Percentiles rank a stretch among this genome's conserved stretches.
These are phyloP conservation scores for Leccinum uliginosum DNA, from an alignment of 768 basidiomycete genomes.

Conservation along the genomic window DNA sequence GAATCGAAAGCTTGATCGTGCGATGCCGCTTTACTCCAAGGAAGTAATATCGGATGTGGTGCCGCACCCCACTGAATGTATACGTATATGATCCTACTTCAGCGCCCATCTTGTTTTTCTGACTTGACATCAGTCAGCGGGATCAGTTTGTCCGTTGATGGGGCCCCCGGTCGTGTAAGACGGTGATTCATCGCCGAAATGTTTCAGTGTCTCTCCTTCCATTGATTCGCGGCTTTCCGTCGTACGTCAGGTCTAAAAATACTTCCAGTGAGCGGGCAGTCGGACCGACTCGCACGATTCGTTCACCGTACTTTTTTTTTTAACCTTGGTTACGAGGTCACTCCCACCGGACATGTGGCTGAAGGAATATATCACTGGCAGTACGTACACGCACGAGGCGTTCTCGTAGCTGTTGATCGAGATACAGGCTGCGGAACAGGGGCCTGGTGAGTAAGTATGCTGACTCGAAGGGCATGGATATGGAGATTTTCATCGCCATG, in stretches of 20 bases:
- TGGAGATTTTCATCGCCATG: too few relatives aligned
- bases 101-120: not conserved
- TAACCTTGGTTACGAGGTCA: too few relatives aligned
- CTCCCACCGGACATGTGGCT: too few relatives aligned
- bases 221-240: not conserved
- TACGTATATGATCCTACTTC: not conserved
- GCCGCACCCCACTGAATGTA: not conserved
- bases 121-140: not conserved
- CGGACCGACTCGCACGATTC: not conserved
- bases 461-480: too few relatives aligned
- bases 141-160: not conserved
- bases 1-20: not conserved
- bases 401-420: too few relatives aligned
- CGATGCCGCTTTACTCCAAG: not conserved
- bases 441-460: too few relatives aligned
- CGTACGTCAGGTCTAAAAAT: conserved; percentile 2
- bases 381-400: too few relatives aligned
- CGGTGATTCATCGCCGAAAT: not conserved
- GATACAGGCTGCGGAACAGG: too few relatives aligned
- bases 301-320: too few relatives aligned
- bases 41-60: not conserved
- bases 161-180: too few relatives aligned
- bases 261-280: not conserved
- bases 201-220: not conserved
- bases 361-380: too few relatives aligned